Evolutionary conservation across 177 flowering plant species (phyloP).

Genomic region (Vitis hybrid): DNA sequence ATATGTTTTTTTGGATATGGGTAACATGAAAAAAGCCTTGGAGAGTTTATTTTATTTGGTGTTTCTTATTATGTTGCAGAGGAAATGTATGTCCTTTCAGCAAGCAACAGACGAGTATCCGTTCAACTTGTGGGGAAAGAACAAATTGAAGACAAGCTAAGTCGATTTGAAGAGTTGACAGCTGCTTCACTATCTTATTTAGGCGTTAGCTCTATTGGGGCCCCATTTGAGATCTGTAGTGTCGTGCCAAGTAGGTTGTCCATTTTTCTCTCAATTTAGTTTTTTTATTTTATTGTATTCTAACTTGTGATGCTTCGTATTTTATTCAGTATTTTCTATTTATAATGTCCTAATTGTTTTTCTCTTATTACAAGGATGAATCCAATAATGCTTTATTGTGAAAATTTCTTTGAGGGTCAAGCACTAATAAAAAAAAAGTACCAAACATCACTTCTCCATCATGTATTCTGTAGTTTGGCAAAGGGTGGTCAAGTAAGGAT

Average conservation of each 20-base stretch:
- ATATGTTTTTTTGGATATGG: background rate
- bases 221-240: slow-evolving; percentile 33
- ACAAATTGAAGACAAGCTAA: slow-evolving; percentile 74
- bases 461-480: too few relatives aligned
- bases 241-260: slow-evolving; percentile 64
- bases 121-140: slow-evolving; percentile 77
- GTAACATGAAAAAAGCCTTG: background rate
- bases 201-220: slow-evolving; percentile 69
- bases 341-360: too few relatives aligned
- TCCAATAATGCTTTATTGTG: too few relatives aligned
- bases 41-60: background rate
- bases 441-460: background rate
- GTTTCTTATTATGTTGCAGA: slow-evolving; percentile 41
- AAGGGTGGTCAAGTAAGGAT: background rate
- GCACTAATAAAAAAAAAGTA: too few relatives aligned
- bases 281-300: background rate
- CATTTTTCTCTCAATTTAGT: background rate
- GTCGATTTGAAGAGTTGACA: slow-evolving; percentile 74
- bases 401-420: too few relatives aligned
- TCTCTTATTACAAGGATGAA: too few relatives aligned
- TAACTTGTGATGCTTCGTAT: too few relatives aligned
- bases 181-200: slow-evolving; percentile 65
- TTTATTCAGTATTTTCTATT: too few relatives aligned
- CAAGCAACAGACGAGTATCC: slow-evolving; percentile 66
- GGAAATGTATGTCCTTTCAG: slow-evolving; percentile 95